Evolutionary conservation across 345 rosid genomes (phyloP).

Genomic region (Citrus australasica): DNA sequence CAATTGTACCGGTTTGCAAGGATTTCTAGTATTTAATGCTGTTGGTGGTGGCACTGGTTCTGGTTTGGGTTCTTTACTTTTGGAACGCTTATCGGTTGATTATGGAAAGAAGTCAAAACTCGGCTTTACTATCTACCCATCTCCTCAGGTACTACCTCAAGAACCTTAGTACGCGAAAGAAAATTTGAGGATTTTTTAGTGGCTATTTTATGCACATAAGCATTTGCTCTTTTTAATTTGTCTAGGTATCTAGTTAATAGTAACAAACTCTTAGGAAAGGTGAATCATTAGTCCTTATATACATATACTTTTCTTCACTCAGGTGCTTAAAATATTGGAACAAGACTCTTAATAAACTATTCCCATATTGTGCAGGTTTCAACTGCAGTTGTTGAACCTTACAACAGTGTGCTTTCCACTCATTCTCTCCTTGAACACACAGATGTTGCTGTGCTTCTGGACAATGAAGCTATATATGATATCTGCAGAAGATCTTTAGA

Average conservation of each 20-base stretch:
- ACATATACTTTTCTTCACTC: neutral
- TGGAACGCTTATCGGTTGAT: constrained; percentile 84
- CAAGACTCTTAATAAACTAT: neutral
- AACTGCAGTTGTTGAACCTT: constrained; percentile 82
- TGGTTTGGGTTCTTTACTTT: constrained; percentile 71
- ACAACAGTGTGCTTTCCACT: constrained; percentile 78
- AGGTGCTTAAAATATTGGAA: neutral
- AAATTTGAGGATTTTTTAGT: neutral
- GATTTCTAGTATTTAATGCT: constrained; percentile 68
- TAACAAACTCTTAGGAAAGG: neutral
- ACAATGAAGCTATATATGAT: constrained; percentile 83
- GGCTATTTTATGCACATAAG: neutral
- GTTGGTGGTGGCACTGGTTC: constrained; percentile 91
- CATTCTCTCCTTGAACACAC: constrained; percentile 87
- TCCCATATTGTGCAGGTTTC: constrained; percentile 54
- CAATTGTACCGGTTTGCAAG: constrained; percentile 88
- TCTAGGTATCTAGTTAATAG: neutral
- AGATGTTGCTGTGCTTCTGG: constrained; percentile 73
- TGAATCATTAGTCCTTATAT: neutral
- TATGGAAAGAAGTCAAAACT: constrained; percentile 90
- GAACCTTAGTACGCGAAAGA: neutral
- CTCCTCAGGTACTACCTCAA: constrained; percentile 58
- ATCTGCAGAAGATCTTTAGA: constrained; percentile 76
- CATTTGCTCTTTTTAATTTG: neutral
- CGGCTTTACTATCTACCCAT: constrained; percentile 78